Evolutionary conservation across 495 filamentous ascomycete genomes (phyloP).

Genomic region (Chlorociboria aeruginascens): DNA sequence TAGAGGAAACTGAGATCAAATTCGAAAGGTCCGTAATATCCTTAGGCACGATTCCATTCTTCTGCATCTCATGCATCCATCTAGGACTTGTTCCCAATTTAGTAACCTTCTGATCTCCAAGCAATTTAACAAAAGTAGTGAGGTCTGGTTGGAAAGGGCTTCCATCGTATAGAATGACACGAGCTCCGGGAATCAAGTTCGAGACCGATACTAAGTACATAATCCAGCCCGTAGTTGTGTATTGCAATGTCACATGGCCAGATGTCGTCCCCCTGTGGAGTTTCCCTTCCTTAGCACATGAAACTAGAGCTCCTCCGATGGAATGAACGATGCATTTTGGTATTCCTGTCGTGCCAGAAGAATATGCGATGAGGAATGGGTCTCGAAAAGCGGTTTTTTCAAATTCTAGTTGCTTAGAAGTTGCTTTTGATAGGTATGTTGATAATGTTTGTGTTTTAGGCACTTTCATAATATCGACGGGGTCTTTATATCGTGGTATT

Average conservation of each 20-base stretch:
- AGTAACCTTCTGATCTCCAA: constrained; percentile 45
- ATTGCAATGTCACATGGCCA: constrained; percentile 34
- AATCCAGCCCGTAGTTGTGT: constrained; percentile 57
- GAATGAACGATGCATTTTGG: constrained; percentile 71
- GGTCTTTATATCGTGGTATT: constrained; percentile 50
- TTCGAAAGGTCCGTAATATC: constrained; percentile 46
- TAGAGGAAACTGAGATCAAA: constrained; percentile 49
- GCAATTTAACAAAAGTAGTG: constrained; percentile 43
- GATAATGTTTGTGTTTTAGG: constrained; percentile 40
- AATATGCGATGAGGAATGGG: constrained; percentile 62
- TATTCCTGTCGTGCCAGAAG: constrained; percentile 57
- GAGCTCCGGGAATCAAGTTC: constrained; percentile 40
- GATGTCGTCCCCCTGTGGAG: constrained; percentile 44
- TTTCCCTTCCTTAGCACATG: constrained; percentile 44
- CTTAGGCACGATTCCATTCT: constrained; percentile 43
- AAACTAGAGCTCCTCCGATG: constrained; percentile 48
- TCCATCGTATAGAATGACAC: constrained; percentile 61
- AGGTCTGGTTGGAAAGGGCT: constrained; percentile 60
- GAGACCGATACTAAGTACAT: constrained; percentile 58
- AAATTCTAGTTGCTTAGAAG: constrained; percentile 34
- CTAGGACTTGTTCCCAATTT: constrained; percentile 60
- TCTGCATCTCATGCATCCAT: constrained; percentile 59
- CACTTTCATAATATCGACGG: constrained; percentile 45
- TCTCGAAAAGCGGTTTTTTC: constrained; percentile 51
- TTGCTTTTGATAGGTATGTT: constrained; percentile 37